These are phyloP conservation scores for Colletotrichum eremochloae DNA, from an alignment of 2,329 filamentous ascomycete genomes.

Conservation along the genomic window DNA sequence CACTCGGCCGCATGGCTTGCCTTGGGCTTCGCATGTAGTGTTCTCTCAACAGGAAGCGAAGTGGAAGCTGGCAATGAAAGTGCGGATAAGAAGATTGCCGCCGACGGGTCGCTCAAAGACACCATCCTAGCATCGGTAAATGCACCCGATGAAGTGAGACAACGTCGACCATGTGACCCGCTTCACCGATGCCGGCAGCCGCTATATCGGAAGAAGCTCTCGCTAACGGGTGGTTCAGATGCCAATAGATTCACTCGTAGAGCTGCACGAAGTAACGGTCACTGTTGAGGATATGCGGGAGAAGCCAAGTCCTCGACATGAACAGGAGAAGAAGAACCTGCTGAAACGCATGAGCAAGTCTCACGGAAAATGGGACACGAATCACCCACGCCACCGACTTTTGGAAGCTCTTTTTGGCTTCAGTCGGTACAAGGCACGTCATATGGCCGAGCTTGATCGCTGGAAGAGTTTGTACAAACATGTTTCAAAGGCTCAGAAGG, in stretches of 20 bases:
- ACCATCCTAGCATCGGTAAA: constrained; percentile 24
- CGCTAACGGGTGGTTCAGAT: constrained; percentile 10
- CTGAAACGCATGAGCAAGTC: constrained; percentile 48
- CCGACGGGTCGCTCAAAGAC: neutral
- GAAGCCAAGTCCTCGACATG: constrained; percentile 47
- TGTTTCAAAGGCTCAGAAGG: constrained; percentile 52
- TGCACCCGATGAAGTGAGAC: neutral
- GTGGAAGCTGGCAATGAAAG: fast-evolving
- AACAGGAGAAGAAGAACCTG: constrained; percentile 50
- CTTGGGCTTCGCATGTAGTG: neutral
- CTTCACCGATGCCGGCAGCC: neutral
- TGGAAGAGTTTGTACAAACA: constrained; percentile 54
- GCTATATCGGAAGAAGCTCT: neutral
- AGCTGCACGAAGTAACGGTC: constrained; percentile 47
- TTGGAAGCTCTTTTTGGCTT: constrained; percentile 57
- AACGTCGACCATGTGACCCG: neutral
- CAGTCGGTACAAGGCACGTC: constrained; percentile 50
- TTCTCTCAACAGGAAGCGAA: neutral
- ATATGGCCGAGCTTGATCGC: constrained; percentile 54
- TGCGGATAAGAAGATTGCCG: neutral
- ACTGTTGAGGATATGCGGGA: constrained; percentile 45
- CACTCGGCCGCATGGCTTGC: neutral
- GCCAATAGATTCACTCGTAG: constrained; percentile 35
- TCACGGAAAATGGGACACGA: constrained; percentile 50
- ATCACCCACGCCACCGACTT: constrained; percentile 56